Percentiles rank a stretch among this genome's conserved stretches.
Conservation (phyloP, 176 grass and related monocot genomes). For the Bromus sterilis region DNA sequence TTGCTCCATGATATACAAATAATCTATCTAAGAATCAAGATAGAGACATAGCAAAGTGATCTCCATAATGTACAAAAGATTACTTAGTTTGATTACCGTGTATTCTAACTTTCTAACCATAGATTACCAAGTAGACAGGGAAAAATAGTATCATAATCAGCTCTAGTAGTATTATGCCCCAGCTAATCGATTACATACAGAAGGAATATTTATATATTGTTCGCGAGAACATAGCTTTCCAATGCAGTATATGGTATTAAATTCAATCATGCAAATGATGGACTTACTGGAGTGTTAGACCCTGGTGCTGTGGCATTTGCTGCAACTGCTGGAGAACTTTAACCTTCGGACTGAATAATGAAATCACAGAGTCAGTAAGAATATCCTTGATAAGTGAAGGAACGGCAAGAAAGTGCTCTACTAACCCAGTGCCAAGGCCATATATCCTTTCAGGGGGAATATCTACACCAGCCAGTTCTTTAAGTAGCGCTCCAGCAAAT, state of each 20-base stretch:
- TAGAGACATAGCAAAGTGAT: background rate
- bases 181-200: background rate
- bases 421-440: slow-evolving; percentile 88
- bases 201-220: background rate
- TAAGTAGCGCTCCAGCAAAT: slow-evolving; percentile 82
- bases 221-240: background rate
- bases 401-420: background rate
- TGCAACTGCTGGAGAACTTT: slow-evolving; percentile 78
- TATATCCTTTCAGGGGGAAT: slow-evolving; percentile 81
- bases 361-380: slow-evolving; percentile 4
- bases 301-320: slow-evolving; percentile 61
- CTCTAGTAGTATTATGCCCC: background rate
- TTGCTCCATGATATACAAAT: background rate
- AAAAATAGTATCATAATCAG: background rate
- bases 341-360: slow-evolving; percentile 67
- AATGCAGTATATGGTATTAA: background rate
- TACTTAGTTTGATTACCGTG: background rate
- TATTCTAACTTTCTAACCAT: background rate
- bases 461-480: slow-evolving; percentile 70
- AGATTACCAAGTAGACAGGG: background rate
- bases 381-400: background rate
- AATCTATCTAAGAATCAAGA: too few species aligned
- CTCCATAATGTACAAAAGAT: background rate
- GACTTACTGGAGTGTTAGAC: slow-evolving; percentile 70
- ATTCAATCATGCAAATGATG: background rate